Percentiles rank a stretch among this genome's conserved stretches.
phyloP scores from a whole-genome alignment of 495 filamentous ascomycete genomes.

The Penicillium goetzii region DNA sequence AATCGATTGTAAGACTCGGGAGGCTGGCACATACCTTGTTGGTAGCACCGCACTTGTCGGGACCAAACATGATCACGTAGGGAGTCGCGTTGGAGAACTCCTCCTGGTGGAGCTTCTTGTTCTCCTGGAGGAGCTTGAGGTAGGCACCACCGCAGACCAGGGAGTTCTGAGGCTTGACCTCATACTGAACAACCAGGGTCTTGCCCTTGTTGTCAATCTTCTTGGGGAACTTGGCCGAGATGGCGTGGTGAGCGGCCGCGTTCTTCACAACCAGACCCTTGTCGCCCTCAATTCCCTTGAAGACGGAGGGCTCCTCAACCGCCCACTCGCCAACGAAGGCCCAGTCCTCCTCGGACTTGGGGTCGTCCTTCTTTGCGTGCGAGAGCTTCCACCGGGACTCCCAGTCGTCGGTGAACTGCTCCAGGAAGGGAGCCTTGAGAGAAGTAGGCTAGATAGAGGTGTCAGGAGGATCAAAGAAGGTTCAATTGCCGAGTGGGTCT shows the following conservation, averaged over 20 bases:
- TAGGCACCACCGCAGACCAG: conserved; percentile 99
- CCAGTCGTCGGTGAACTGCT: conserved; percentile 98
- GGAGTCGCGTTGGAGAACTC: conserved; percentile 98
- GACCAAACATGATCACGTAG: conserved; percentile 99
- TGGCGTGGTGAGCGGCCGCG: conserved; percentile 95
- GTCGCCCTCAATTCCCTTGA: conserved; percentile 94
- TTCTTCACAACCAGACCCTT: conserved; percentile 98
- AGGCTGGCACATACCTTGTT: conserved; percentile 73
- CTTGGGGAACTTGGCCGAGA: conserved; percentile 98
- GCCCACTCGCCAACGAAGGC: conserved; percentile 96
- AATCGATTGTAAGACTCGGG: not conserved
- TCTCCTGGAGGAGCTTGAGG: conserved; percentile 98
- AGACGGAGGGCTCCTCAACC: conserved; percentile 90
- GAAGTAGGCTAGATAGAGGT: conserved; percentile 66
- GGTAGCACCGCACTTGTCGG: conserved; percentile 98
- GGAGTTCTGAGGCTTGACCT: conserved; percentile 98
- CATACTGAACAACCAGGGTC: conserved; percentile 96
- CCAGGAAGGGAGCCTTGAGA: conserved; percentile 91
- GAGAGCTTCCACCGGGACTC: conserved; percentile 88
- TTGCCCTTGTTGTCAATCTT: conserved; percentile 97
- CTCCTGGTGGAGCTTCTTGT: conserved; percentile 92
- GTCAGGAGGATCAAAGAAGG: conserved; percentile 25
- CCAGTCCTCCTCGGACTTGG: conserved; percentile 90
- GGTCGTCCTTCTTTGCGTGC: conserved; percentile 94
- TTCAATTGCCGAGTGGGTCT: conserved; percentile 10